phyloP scores from a whole-genome alignment of 176 grass and related monocot genomes.

The Carex cristatella region DNA sequence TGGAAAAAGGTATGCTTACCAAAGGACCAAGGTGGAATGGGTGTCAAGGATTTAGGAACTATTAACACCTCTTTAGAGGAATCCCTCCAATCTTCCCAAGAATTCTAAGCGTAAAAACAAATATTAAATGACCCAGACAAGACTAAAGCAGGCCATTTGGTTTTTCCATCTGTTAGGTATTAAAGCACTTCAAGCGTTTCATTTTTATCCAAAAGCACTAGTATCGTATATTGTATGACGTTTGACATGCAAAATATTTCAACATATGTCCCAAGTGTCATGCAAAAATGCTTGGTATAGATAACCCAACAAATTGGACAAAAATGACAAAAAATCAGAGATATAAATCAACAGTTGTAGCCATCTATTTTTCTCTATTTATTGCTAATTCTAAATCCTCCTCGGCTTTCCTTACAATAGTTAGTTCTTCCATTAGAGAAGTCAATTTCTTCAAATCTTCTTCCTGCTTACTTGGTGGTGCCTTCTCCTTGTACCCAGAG shows the following conservation, averaged over 20 bases:
- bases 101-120: too few species aligned
- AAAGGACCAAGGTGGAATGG: too few species aligned
- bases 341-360: not conserved
- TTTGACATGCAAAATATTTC: not conserved
- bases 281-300: not conserved
- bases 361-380: conserved; percentile 22
- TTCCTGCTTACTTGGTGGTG: conserved; percentile 51
- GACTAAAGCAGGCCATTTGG: too few species aligned
- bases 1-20: too few species aligned
- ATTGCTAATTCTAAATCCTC: conserved; percentile 40
- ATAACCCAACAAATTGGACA: not conserved
- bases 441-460: conserved; percentile 66
- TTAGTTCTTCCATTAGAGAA: conserved; percentile 52
- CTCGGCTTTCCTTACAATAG: conserved; percentile 71
- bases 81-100: too few species aligned
- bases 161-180: not conserved
- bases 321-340: not conserved
- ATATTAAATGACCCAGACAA: too few species aligned
- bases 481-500: conserved; percentile 66
- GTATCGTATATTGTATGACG: not conserved
- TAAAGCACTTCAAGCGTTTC: not conserved
- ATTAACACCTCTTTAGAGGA: too few species aligned
- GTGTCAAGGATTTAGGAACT: too few species aligned
- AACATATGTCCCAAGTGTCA: not conserved
- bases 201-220: not conserved